phyloP scores from a whole-genome alignment of 371 early-diverging fungal genomes.

The Coelomomyces lativittatus region DNA sequence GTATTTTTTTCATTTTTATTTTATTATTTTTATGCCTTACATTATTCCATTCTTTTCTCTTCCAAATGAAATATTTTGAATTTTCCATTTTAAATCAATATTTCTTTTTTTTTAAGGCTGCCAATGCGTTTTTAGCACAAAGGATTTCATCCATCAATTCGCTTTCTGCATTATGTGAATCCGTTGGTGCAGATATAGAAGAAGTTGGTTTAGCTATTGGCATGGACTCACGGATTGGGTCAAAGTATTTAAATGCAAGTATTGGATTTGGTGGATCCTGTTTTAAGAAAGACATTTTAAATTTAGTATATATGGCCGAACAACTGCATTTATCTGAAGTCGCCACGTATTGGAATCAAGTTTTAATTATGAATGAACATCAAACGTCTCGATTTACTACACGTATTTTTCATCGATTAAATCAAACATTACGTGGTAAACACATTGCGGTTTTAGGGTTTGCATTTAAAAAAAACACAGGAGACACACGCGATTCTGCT shows the following conservation, averaged over 20 bases:
- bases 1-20: neutral
- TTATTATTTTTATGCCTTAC: too few relatives aligned
- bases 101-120: slow-evolving; percentile 47
- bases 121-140: slow-evolving; percentile 88
- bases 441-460: slow-evolving; percentile 72
- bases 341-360: slow-evolving; percentile 79
- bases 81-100: too few relatives aligned
- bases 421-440: slow-evolving; percentile 70
- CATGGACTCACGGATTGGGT: slow-evolving; percentile 68
- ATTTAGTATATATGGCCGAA: slow-evolving; percentile 69
- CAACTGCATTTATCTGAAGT: slow-evolving; percentile 73
- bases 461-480: slow-evolving; percentile 89
- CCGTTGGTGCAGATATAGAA: slow-evolving; percentile 84
- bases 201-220: slow-evolving; percentile 84
- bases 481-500: slow-evolving; percentile 84
- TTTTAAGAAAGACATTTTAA: slow-evolving; percentile 86
- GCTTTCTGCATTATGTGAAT: slow-evolving; percentile 78
- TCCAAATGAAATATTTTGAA: too few relatives aligned
- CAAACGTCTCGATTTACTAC: slow-evolving; percentile 72
- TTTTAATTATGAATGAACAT: slow-evolving; percentile 77
- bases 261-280: too few relatives aligned
- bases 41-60: too few relatives aligned
- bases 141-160: slow-evolving; percentile 87
- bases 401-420: slow-evolving; percentile 32
- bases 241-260: slow-evolving; percentile 76